These are phyloP conservation scores for Apophysomyces trapeziformis DNA, from an alignment of 371 early-diverging fungal genomes.

Conservation along the genomic window DNA sequence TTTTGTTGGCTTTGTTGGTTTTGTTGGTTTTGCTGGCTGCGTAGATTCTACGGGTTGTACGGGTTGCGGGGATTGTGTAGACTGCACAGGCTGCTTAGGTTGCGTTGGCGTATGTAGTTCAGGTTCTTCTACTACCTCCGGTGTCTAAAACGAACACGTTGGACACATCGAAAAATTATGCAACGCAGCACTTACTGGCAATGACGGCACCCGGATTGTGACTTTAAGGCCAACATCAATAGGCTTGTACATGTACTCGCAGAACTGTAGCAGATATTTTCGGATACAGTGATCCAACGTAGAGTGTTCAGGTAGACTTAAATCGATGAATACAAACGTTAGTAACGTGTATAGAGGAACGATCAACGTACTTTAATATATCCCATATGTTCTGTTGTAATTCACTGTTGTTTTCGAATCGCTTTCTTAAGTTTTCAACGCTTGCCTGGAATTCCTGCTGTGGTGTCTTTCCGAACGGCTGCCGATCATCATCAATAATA, in stretches of 20 bases:
- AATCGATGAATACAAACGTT: not conserved
- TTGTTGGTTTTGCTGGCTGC: too few relatives aligned
- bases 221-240: constrained; percentile 60
- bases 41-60: too few relatives aligned
- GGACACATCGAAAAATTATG: not conserved
- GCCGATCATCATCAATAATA: constrained; percentile 37
- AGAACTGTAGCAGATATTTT: constrained; percentile 61
- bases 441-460: constrained; percentile 40
- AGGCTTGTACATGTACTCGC: constrained; percentile 64
- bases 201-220: constrained; percentile 49
- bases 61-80: too few relatives aligned
- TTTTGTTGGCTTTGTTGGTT: too few relatives aligned
- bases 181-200: constrained; percentile 22
- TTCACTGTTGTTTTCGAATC: constrained; percentile 39
- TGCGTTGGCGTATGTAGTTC: constrained; percentile 28
- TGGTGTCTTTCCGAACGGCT: constrained; percentile 23
- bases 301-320: constrained; percentile 34
- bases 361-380: constrained; percentile 37
- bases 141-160: constrained; percentile 13
- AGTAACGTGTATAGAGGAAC: not conserved
- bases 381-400: constrained; percentile 49
- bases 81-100: too few relatives aligned
- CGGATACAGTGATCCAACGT: constrained; percentile 57
- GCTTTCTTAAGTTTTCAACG: constrained; percentile 39
- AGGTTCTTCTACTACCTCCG: constrained; percentile 26